These are phyloP conservation scores for Diaporthe destruens DNA, from an alignment of 2,329 filamentous ascomycete species.

Conservation along the genomic window DNA sequence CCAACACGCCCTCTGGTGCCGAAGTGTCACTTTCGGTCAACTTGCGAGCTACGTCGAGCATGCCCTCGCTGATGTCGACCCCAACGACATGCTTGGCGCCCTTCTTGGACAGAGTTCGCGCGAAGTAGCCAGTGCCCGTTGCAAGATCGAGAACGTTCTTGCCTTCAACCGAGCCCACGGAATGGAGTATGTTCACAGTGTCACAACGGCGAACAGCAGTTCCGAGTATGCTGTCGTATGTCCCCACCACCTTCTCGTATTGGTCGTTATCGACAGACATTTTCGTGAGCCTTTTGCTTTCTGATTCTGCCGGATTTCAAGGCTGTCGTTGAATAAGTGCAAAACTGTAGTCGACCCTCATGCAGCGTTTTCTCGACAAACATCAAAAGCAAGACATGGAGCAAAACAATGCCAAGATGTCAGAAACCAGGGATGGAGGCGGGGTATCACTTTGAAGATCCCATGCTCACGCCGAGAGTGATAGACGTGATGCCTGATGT, in stretches of 20 bases:
- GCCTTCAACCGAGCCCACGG: not conserved
- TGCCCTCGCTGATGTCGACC: conserved; percentile 7
- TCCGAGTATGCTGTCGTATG: conserved; percentile 2
- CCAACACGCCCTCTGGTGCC: not conserved
- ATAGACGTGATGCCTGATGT: not conserved
- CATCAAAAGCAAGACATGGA: too few species aligned
- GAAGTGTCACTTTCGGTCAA: not conserved
- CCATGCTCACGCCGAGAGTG: not conserved
- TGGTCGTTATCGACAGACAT: conserved; percentile 20
- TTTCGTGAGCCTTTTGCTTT: too few species aligned
- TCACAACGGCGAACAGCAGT: conserved; percentile 12
- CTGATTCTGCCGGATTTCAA: too few species aligned
- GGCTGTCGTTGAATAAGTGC: not conserved
- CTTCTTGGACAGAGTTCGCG: not conserved
- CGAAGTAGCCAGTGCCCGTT: conserved; percentile 7
- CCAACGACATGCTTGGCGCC: conserved; percentile 3
- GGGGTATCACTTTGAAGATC: not conserved
- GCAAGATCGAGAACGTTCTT: conserved; percentile 1
- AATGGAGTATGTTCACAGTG: not conserved
- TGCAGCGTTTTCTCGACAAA: too few species aligned
- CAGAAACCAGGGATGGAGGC: not conserved
- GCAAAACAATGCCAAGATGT: not conserved
- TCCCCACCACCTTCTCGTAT: conserved; percentile 15
- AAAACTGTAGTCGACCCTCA: not conserved
- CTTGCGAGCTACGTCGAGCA: conserved; percentile 5